Evolutionary conservation across 306 rosid species (phyloP).

Genomic region (Castanopsis chinensis): DNA sequence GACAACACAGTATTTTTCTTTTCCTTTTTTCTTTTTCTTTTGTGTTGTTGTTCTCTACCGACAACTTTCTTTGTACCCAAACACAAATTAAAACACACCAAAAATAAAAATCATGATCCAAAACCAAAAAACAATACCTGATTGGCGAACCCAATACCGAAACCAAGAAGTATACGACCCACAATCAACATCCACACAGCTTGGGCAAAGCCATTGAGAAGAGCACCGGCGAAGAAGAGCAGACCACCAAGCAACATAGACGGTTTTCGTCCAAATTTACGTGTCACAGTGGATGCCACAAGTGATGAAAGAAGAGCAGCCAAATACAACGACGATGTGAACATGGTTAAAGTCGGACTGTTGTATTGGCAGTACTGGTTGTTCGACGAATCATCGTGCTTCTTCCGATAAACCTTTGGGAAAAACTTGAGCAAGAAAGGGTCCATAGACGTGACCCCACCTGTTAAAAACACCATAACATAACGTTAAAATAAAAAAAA

Average conservation of each 20-base stretch:
- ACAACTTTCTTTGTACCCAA: not conserved
- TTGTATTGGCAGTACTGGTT: conserved; percentile 86
- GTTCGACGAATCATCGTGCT: conserved; percentile 8
- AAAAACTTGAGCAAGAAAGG: conserved; percentile 69
- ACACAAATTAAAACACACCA: not conserved
- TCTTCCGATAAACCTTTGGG: conserved; percentile 61
- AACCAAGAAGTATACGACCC: conserved; percentile 89
- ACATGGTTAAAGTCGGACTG: conserved; percentile 66
- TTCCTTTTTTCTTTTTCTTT: no score
- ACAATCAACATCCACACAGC: conserved; percentile 69
- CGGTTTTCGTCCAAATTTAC: conserved; percentile 64
- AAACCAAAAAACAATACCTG: conserved; percentile 52
- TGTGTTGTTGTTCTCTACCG: not conserved
- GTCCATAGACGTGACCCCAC: conserved; percentile 94
- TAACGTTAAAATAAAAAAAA: not conserved
- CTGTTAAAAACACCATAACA: conserved; percentile 22
- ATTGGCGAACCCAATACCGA: conserved; percentile 90
- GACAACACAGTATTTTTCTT: not conserved
- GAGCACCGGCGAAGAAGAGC: conserved; percentile 67
- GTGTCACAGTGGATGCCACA: conserved; percentile 68
- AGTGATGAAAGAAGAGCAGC: conserved; percentile 85
- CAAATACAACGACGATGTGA: conserved; percentile 85
- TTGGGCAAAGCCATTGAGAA: conserved; percentile 65
- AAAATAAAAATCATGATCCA: not conserved
- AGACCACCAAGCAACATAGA: conserved; percentile 89